phyloP scores from a whole-genome alignment of 2,329 filamentous ascomycete species.

The Dactylellina leptospora region DNA sequence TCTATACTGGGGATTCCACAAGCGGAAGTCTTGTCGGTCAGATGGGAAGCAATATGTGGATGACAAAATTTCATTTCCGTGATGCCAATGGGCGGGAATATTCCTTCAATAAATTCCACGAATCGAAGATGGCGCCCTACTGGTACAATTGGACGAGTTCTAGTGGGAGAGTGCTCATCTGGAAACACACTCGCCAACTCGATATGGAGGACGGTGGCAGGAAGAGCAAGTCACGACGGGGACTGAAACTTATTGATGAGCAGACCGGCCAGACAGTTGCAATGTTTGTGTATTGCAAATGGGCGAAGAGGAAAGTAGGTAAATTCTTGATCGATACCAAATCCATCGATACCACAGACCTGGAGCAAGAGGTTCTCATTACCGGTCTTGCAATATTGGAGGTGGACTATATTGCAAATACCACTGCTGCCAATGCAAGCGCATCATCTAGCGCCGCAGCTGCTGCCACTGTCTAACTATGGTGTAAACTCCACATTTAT shows the following conservation, averaged over 20 bases:
- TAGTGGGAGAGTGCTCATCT: slow-evolving; percentile 10
- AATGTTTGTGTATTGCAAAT: slow-evolving; percentile 33
- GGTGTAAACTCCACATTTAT: not conserved
- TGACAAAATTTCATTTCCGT: slow-evolving; percentile 43
- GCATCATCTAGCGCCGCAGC: not conserved
- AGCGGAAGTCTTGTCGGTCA: slow-evolving; percentile 9
- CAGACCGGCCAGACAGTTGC: slow-evolving; percentile 18
- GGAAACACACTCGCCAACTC: slow-evolving; percentile 37
- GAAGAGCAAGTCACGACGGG: slow-evolving; percentile 6
- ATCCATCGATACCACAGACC: slow-evolving; percentile 6
- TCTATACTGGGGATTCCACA: slow-evolving; percentile 16
- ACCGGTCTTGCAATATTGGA: slow-evolving; percentile 31
- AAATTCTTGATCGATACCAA: slow-evolving; percentile 33
- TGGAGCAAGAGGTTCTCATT: slow-evolving; percentile 31
- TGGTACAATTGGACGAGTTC: slow-evolving; percentile 24
- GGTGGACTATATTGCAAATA: slow-evolving; percentile 1
- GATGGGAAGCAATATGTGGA: slow-evolving; percentile 37
- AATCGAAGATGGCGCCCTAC: slow-evolving; percentile 12
- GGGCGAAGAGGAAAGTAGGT: slow-evolving; percentile 23
- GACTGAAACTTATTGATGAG: slow-evolving; percentile 37
- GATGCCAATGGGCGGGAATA: slow-evolving; percentile 29
- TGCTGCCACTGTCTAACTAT: not conserved
- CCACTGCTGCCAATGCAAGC: slow-evolving; percentile 5
- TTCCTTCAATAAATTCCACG: slow-evolving; percentile 12
- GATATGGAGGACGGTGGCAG: slow-evolving; percentile 29